Evolutionary conservation across 495 filamentous ascomycete genomes (phyloP).

Genomic region (Daldinia caldariorum): DNA sequence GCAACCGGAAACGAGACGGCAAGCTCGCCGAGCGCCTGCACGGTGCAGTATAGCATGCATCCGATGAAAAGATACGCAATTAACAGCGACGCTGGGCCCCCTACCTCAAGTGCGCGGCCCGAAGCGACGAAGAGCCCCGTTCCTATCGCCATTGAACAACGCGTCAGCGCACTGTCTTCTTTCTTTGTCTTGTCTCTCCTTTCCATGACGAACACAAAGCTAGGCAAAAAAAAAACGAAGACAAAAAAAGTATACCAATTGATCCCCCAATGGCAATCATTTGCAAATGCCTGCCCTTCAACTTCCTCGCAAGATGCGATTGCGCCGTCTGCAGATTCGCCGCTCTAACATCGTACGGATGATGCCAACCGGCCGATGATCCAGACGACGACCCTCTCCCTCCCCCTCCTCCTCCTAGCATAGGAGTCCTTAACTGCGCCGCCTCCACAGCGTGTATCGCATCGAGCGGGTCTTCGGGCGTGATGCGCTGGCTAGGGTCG

Average conservation of each 20-base stretch:
- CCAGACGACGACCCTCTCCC: conserved; percentile 26
- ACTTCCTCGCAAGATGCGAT: conserved; percentile 75
- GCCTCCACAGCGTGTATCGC: conserved; percentile 55
- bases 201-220: no score
- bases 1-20: conserved; percentile 91
- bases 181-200: no score
- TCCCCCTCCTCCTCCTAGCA: conserved; percentile 25
- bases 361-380: conserved; percentile 20
- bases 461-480: conserved; percentile 61
- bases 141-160: conserved; percentile 57
- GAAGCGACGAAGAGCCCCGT: conserved; percentile 93
- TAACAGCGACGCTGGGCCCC: conserved; percentile 86
- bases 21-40: conserved; percentile 92
- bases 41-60: conserved; percentile 88
- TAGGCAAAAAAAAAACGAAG: neutral
- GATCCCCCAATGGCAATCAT: conserved; percentile 98
- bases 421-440: conserved; percentile 39
- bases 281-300: conserved; percentile 89
- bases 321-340: conserved; percentile 80
- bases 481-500: conserved; percentile 74
- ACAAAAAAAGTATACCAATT: conserved; percentile 67
- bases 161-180: neutral
- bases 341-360: conserved; percentile 76
- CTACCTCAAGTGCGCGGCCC: conserved; percentile 76
- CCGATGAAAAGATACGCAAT: conserved; percentile 86